phyloP scores from a whole-genome alignment of 1,139 yeast genomes.

The Diutina neorugosa region DNA sequence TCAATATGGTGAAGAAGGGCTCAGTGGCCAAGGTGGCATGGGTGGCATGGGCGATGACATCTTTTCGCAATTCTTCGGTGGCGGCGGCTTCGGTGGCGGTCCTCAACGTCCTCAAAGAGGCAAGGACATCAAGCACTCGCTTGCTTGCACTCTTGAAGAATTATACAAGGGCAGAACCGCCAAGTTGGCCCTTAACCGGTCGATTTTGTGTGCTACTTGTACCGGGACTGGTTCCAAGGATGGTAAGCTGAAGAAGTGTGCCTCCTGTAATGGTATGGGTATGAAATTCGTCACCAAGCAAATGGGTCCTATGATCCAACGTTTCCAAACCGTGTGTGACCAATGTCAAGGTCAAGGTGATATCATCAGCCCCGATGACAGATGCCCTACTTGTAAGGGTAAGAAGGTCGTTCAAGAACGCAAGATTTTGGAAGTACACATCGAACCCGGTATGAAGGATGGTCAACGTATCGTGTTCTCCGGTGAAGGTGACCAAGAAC shows the following conservation, averaged over 20 bases:
- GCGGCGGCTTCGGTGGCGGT: constrained; percentile 52
- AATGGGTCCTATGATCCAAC: constrained; percentile 99
- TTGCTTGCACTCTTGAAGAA: constrained; percentile 82
- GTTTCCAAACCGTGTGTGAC: constrained; percentile 93
- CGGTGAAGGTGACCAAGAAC: constrained; percentile 98
- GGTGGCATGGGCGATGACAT: constrained; percentile 80
- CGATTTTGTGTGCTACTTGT: constrained; percentile 77
- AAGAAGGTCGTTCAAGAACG: constrained; percentile 81
- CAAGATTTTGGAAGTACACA: constrained; percentile 86
- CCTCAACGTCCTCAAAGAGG: constrained; percentile 54
- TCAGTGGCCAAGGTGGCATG: constrained; percentile 60
- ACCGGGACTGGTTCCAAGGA: constrained; percentile 95
- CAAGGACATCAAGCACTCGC: constrained; percentile 82
- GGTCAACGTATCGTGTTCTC: constrained; percentile 85
- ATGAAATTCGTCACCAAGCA: constrained; percentile 88
- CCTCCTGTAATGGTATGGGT: constrained; percentile 84
- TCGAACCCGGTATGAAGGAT: constrained; percentile 95
- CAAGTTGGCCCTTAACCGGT: constrained; percentile 87
- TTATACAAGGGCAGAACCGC: constrained; percentile 91
- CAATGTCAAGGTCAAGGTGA: constrained; percentile 90
- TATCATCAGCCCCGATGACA: constrained; percentile 75
- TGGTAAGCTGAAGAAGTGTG: constrained; percentile 81
- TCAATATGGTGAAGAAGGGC: constrained; percentile 86
- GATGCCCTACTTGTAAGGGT: constrained; percentile 82
- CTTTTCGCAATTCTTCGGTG: constrained; percentile 87